phyloP scores from a whole-genome alignment of 1,284 basidiomycete genomes.

The Mycena citricolor region DNA sequence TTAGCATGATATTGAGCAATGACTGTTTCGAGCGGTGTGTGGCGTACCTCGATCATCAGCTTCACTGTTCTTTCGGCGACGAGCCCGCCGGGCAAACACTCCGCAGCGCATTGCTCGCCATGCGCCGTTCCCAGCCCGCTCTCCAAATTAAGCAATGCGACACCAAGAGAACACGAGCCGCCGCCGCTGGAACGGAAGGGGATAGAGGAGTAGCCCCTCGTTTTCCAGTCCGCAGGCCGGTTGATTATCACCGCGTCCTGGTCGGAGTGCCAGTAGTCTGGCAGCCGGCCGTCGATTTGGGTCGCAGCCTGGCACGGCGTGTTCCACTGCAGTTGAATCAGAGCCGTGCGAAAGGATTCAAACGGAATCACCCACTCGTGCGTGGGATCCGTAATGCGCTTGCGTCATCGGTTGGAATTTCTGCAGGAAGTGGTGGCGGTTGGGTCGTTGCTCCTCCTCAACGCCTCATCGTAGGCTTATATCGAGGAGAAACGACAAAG shows the following conservation, averaged over 20 bases:
- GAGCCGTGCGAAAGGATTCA: no score
- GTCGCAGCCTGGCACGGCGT: constrained; percentile 12
- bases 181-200: constrained; percentile 12
- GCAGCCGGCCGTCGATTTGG: constrained; percentile 10
- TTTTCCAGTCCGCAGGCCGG: background rate
- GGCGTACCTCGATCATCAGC: constrained; percentile 10
- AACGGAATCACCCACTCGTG: no score
- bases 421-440: no score
- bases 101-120: background rate
- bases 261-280: constrained; percentile 21
- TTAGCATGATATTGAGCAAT: no score
- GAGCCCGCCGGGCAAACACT: background rate
- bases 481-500: no score
- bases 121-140: constrained; percentile 5
- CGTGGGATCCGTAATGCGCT: no score
- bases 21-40: no score
- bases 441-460: no score
- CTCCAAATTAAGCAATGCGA: constrained; percentile 19
- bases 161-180: constrained; percentile 17
- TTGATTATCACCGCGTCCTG: constrained; percentile 13
- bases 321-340: no score
- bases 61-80: constrained; percentile 1
- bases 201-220: constrained; percentile 12
- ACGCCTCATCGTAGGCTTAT: no score
- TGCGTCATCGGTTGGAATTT: no score